Evolutionary conservation across 495 filamentous ascomycete species (phyloP).

Genomic region (Penicillium manginii): DNA sequence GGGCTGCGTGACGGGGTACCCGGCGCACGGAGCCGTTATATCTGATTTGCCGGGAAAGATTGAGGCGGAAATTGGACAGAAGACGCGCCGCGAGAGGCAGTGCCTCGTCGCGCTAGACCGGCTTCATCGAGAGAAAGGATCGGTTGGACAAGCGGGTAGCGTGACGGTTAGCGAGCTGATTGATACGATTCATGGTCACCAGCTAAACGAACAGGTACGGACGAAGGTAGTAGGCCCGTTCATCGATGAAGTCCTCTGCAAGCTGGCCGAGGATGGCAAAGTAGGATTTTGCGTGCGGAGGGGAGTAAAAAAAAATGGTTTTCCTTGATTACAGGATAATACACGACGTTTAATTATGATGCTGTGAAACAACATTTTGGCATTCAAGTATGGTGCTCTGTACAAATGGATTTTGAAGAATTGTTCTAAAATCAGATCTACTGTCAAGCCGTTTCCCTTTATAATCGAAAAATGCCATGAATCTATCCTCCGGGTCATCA

Average conservation of each 20-base stretch:
- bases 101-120: too few species aligned
- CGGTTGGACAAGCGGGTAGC: slow-evolving; percentile 22
- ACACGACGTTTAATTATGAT: too few species aligned
- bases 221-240: slow-evolving; percentile 49
- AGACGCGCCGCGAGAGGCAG: slow-evolving; percentile 39
- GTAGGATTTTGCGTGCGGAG: too few species aligned
- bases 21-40: slow-evolving; percentile 46
- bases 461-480: too few species aligned
- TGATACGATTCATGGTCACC: slow-evolving; percentile 38
- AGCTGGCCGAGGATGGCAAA: slow-evolving; percentile 53
- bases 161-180: slow-evolving; percentile 46
- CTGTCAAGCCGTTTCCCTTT: too few species aligned
- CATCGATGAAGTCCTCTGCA: slow-evolving; percentile 49
- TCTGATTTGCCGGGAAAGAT: slow-evolving; percentile 38
- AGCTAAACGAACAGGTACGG: slow-evolving; percentile 26
- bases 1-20: slow-evolving; percentile 39
- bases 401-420: too few species aligned
- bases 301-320: too few species aligned
- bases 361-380: too few species aligned
- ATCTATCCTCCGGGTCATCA: too few species aligned
- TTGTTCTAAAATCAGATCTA: too few species aligned
- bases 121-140: slow-evolving; percentile 24
- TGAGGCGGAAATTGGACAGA: slow-evolving; percentile 32
- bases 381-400: too few species aligned
- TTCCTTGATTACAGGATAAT: too few species aligned